Evolutionary conservation across 1,284 basidiomycete genomes (phyloP), one percentile per base, ranked within the genome.

Genomic region (Sporisorium exsertum): DNA sequence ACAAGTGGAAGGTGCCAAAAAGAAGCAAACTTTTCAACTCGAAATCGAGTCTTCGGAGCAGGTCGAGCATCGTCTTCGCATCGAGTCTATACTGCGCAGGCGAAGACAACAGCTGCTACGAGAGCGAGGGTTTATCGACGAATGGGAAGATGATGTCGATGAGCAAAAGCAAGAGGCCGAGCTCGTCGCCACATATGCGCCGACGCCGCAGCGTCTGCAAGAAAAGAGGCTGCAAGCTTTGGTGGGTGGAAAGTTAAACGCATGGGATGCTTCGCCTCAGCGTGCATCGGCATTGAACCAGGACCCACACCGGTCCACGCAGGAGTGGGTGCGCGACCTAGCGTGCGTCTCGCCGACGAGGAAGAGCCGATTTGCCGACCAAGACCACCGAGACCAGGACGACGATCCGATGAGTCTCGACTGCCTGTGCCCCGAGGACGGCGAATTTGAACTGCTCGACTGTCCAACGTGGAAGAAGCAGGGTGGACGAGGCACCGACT

Each of bases 371-470:
- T 18, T 10, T 15, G 42, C 26, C 54, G 52, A 27, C 7, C 59
- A 49, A n/a, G 61, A 64, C 8, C 46, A 47, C 24, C 37, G 6
- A 37, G 35, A 29, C 27, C 2, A 56, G 8, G 24, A 58, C 20
- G 26, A 51, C 3, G 47, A 58, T 45, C 26, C 51, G 55, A 56
- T 59, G 42, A 46, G 27, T 15, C 47, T 72, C n/a, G 59, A 66
- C 46, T 43, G 20, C 32, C 16, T 62, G 8, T 50, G 58, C 16
- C 40, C 63, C 13, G 69, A 72, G n/a, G 77, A 77, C 18, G 77
- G 67, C 59, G 64, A 72, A 6, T 80, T 80, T 43, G 79, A 81
- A 55, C 35, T 81, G 27, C 43, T 80, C 35, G 80, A 80, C 43
- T 64, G 68, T 24, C 73, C 73, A 1, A 43, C 66, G 2, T 71